Conservation (phyloP, 495 filamentous ascomycete species). For the Terfezia boudieri region DNA sequence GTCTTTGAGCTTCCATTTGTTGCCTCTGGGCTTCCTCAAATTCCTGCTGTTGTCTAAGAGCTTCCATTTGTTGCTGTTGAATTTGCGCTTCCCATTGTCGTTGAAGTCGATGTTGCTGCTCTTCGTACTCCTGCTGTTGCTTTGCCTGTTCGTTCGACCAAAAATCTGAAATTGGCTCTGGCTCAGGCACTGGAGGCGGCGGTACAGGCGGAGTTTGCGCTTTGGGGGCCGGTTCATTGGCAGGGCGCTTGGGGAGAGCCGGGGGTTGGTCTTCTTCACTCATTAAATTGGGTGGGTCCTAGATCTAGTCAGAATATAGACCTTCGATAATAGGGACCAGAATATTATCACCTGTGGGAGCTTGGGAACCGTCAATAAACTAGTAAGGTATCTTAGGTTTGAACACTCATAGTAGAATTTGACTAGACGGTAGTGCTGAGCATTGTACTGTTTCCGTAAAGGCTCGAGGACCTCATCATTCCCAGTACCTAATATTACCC, state of each 20-base stretch:
- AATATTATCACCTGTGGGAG: constrained; percentile 37
- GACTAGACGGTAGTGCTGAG: constrained; percentile 83
- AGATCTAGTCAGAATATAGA: background rate
- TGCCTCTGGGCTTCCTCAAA: constrained; percentile 87
- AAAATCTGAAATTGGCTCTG: constrained; percentile 90
- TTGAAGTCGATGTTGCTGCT: constrained; percentile 70
- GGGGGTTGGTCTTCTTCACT: constrained; percentile 66
- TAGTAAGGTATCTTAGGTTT: constrained; percentile 85
- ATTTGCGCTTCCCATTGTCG: constrained; percentile 47
- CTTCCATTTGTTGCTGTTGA: constrained; percentile 38
- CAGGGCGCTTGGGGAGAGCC: constrained; percentile 57
- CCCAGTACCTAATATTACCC: constrained; percentile 42
- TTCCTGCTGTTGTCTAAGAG: constrained; percentile 66
- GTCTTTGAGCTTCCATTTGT: constrained; percentile 67
- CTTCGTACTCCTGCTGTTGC: constrained; percentile 83
- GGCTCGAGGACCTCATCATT: constrained; percentile 90
- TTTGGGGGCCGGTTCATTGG: constrained; percentile 38
- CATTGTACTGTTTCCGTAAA: constrained; percentile 67
- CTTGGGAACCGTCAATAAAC: constrained; percentile 86
- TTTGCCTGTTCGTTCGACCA: constrained; percentile 82
- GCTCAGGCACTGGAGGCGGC: constrained; percentile 43
- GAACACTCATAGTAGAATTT: constrained; percentile 99
- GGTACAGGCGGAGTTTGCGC: constrained; percentile 42
- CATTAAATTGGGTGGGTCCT: constrained; percentile 70
- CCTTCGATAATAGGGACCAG: too few species aligned